Conservation (phyloP, 2,329 filamentous ascomycete genomes). For the Botrytis byssoidea region DNA sequence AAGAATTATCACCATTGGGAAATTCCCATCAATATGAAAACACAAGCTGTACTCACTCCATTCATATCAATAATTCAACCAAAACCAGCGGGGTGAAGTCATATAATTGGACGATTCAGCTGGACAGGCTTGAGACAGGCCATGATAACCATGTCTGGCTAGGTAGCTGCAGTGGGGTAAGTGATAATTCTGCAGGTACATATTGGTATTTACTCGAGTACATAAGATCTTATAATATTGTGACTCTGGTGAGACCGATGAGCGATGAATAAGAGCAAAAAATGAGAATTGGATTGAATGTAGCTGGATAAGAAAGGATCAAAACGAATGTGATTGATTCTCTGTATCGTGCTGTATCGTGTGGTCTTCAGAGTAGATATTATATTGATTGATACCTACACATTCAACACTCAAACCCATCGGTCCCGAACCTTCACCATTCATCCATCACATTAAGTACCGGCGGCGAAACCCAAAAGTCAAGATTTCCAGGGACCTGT, state of each 20-base stretch:
- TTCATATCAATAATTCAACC: not conserved
- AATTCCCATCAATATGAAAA: not conserved
- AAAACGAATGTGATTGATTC: not conserved
- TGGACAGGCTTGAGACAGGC: not conserved
- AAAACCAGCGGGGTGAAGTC: not conserved
- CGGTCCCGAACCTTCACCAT: not conserved
- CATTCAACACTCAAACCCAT: not conserved
- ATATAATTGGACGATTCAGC: not conserved
- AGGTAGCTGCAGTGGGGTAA: not conserved
- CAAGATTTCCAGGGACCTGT: no score
- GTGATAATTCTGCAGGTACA: not conserved
- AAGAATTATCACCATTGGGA: not conserved
- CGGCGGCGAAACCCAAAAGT: not conserved
- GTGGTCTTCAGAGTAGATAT: no score
- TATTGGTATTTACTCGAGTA: no score
- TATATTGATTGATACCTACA: not conserved
- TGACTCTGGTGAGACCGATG: no score
- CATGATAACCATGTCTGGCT: conserved; percentile 8
- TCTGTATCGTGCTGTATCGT: no score
- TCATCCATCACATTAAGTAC: not conserved
- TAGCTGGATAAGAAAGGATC: not conserved
- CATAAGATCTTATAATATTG: no score
- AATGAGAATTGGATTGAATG: not conserved
- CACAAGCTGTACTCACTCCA: no score
- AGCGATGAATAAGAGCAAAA: no score